Conservation (phyloP, 352 stramenopile species). For the Pythium rhizo-oryzae region DNA sequence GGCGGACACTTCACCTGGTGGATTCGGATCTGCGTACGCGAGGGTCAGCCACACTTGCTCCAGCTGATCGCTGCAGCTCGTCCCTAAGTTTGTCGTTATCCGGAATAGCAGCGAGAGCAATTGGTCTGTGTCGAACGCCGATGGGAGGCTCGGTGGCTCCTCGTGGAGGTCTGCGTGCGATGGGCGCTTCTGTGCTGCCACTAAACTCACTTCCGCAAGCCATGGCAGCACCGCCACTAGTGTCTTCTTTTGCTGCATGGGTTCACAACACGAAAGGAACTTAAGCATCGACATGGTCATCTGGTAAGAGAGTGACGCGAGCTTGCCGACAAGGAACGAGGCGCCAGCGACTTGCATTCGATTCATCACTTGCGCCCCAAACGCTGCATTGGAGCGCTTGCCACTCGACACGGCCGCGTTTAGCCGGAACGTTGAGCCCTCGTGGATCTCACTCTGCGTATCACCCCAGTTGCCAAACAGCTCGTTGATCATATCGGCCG, state of each 20-base stretch:
- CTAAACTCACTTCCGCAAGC: conserved; percentile 47
- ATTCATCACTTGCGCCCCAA: conserved; percentile 29
- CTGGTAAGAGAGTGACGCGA: conserved; percentile 33
- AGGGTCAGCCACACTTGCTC: conserved; percentile 72
- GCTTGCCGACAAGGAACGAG: conserved; percentile 37
- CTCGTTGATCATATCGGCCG: conserved; percentile 28
- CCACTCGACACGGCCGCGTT: conserved; percentile 21
- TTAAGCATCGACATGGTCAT: conserved; percentile 51
- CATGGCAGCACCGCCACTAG: conserved; percentile 54
- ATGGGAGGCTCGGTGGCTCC: background rate
- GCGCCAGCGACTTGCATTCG: conserved; percentile 39
- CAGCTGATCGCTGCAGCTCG: conserved; percentile 50
- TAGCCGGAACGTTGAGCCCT: conserved; percentile 10
- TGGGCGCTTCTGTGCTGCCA: background rate
- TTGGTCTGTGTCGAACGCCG: conserved; percentile 23
- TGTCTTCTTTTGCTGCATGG: conserved; percentile 51
- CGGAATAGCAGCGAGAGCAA: conserved; percentile 57
- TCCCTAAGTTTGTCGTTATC: conserved; percentile 44
- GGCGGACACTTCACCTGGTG: background rate
- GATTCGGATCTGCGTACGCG: conserved; percentile 32
- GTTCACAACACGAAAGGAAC: conserved; percentile 40
- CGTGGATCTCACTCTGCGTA: background rate
- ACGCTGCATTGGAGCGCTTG: conserved; percentile 24
- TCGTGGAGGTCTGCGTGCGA: background rate
- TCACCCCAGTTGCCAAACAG: conserved; percentile 7